Percentiles rank a stretch among this genome's conserved stretches.
phyloP scores from a whole-genome alignment of 768 basidiomycete species.

The Dentipellis fragilis region DNA sequence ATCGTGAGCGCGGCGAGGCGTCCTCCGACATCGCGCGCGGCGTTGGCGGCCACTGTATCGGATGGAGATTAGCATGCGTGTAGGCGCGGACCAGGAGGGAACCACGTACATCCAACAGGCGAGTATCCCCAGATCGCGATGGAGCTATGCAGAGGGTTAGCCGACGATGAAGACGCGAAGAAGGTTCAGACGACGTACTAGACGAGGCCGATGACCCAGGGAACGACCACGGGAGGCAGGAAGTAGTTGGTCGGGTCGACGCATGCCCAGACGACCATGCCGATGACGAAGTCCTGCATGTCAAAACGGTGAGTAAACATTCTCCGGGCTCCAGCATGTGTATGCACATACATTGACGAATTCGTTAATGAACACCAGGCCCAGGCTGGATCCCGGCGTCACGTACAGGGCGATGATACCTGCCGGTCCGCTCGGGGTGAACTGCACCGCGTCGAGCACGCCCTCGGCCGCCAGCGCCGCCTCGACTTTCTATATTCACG shows the following conservation, averaged over 20 bases:
- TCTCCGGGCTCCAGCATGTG: background rate
- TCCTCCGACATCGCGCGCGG: constrained; percentile 20
- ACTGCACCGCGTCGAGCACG: constrained; percentile 22
- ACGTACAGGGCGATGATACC: constrained; percentile 30
- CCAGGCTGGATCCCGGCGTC: constrained; percentile 21
- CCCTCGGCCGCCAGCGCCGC: constrained; percentile 19
- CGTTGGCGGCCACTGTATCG: constrained; percentile 17
- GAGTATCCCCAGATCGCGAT: constrained; percentile 18
- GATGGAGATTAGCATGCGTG: background rate
- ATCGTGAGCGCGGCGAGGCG: constrained; percentile 18
- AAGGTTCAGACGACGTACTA: constrained; percentile 10
- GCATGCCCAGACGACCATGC: constrained; percentile 16
- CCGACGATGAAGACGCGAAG: too few species aligned
- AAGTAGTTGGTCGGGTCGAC: constrained; percentile 22
- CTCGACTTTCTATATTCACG: constrained; percentile 17
- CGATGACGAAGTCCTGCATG: constrained; percentile 17
- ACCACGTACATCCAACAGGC: constrained; percentile 15
- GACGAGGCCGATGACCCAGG: constrained; percentile 17
- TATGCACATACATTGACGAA: constrained; percentile 23
- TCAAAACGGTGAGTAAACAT: background rate
- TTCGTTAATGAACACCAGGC: constrained; percentile 29
- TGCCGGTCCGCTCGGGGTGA: constrained; percentile 24
- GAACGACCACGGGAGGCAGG: constrained; percentile 15
- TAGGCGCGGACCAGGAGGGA: background rate
- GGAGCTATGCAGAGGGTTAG: constrained; percentile 8